Base-by-base conservation (phyloP, 1,284 basidiomycete genomes). In the Exsudoporus floridanus region DNA sequence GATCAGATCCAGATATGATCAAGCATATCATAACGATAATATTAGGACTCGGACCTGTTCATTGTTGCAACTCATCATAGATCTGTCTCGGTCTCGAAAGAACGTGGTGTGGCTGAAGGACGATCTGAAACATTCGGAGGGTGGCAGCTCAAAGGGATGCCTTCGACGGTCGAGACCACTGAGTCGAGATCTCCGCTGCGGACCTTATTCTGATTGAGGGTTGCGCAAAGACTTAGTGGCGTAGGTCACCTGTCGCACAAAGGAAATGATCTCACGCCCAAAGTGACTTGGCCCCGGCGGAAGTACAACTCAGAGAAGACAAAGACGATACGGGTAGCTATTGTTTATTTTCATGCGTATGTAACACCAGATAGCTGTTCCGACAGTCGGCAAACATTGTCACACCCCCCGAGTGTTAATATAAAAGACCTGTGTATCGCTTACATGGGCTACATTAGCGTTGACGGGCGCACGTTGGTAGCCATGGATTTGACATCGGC, bases 191-290 rank as follows among this genome's bases (percentile, higher is more conserved):
- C n/a, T 5, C n/a, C 12, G 3, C 16, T 5, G 12, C 48, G 59
- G 59, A 62, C 42, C 59, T 46, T 42, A 47, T 37, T 48, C 58
- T 44, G 3, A 34, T 63, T 44, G 46, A 50, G 58, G 61, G 60
- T 40, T 58, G 34, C 58, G 45, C 49, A 38, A 46, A 46, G 18
- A 14, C 28, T 30, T 30, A 13, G 28, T 30, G 28, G 28, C 28
- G 28, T 30, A n/a, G n/a, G n/a, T n/a, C n/a, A n/a, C n/a, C n/a
- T n/a, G n/a, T n/a, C n/a, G n/a, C n/a, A n/a, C n/a, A n/a, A n/a
- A n/a, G n/a, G n/a, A n/a, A n/a, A n/a, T n/a, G n/a, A n/a, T 39
- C 43, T 25, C 16, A 41, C 16, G 21, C 43, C 35, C 12, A 3
- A 42, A 25, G 2, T 23, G 42, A n/a, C 21, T 14, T 7, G n/a